These are phyloP conservation scores for Aspergillus sclerotialis DNA, from an alignment of 2,329 filamentous ascomycete genomes.

Conservation along the genomic window DNA sequence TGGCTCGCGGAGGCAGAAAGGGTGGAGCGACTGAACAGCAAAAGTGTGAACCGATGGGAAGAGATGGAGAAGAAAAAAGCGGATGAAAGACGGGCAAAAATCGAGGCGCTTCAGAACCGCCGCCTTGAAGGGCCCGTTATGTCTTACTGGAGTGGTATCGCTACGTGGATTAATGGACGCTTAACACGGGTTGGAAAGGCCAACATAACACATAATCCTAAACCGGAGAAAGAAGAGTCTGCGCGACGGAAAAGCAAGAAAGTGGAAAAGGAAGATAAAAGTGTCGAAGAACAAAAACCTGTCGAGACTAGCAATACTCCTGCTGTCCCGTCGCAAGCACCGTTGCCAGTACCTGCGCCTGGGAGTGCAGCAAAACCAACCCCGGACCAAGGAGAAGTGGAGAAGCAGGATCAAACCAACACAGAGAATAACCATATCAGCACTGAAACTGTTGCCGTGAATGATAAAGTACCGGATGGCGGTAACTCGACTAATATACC, in stretches of 20 bases:
- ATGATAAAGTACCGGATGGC: too few relatives aligned
- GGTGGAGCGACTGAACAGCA: constrained; percentile 79
- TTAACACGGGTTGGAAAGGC: constrained; percentile 63
- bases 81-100: constrained; percentile 71
- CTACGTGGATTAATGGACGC: constrained; percentile 70
- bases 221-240: constrained; percentile 42
- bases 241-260: constrained; percentile 30
- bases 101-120: constrained; percentile 81
- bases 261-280: constrained; percentile 20
- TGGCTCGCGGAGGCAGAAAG: constrained; percentile 73
- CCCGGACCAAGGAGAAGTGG: constrained; percentile 6
- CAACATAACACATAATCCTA: constrained; percentile 34
- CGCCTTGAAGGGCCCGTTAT: constrained; percentile 84
- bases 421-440: background rate
- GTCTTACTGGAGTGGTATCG: constrained; percentile 88
- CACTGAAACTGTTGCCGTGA: background rate
- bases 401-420: constrained; percentile 5
- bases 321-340: background rate
- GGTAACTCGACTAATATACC: too few relatives aligned
- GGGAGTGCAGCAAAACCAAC: constrained; percentile 4
- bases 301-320: constrained; percentile 3
- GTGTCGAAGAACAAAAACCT: constrained; percentile 13
- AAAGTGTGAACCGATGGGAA: constrained; percentile 90
- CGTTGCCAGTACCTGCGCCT: constrained; percentile 1
- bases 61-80: constrained; percentile 83